Base-by-base conservation (phyloP, 441 rosid genomes). In the Populus hybrid region DNA sequence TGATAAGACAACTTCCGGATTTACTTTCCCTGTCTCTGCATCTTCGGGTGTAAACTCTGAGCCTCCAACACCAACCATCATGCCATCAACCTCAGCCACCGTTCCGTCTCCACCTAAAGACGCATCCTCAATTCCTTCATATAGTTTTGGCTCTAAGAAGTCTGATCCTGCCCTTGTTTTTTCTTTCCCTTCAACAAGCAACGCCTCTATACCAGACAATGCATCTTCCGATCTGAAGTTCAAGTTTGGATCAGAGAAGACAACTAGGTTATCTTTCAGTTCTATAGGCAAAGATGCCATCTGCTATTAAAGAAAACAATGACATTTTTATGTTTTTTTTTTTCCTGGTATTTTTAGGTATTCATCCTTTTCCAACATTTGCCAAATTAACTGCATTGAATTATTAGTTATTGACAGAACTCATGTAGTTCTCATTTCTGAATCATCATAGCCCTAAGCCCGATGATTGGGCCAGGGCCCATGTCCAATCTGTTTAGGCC, bases 31-130 rank as follows among this genome's bases (percentile, higher is more conserved):
- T 0, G 86, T 91, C 74, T 81, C 95, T 77, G 78, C 89, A 73
- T 70, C 92, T 18, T 83, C 84, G 59, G 90, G 89, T n/a, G 83
- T 80, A 20, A 79, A 79, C 12, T 88, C 94, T 26, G 97, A 93
- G 87, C 94, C 93, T 40, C 97, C 96, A 40, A 93, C 98, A 1
- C 98, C 98, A 6, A 84, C 99, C 61, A 80, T 93, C 84, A 73
- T 84, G 82, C 97, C 97, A 53, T 85, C 83, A 20, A 65, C 78
- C 59, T 74, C 91, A 64, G 74, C 82, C 73, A 74, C 83, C 73
- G 80, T 50, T 68, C 73, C 40, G 82, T 79, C 67, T 70, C 86
- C 79, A 31, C 86, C 77, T 35, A 74, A 80, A 53, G 92, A 87
- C 71, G 92, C 77, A 26, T 71, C 77, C 6, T 84, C 89, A 33